A percentile compares a stretch with the other conserved stretches of the same genome.
Evolutionary conservation across 73 alveolate genomes (phyloP).

Genomic region (Tetrahymena elliotti): DNA sequence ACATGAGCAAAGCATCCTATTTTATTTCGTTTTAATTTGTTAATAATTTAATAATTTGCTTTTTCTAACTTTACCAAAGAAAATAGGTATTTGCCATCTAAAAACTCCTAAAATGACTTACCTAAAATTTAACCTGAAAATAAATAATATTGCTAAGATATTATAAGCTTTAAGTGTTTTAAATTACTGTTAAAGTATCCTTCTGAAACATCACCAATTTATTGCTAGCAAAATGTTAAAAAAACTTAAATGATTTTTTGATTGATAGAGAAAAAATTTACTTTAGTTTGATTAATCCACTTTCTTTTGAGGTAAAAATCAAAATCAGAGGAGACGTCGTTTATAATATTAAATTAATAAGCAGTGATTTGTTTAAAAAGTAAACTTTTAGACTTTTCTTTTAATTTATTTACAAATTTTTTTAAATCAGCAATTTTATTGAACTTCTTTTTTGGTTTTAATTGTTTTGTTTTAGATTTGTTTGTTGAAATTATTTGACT

Average conservation of each 20-base stretch:
- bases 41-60: background rate
- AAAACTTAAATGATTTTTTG: too few relatives aligned
- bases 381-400: background rate
- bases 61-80: background rate
- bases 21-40: background rate
- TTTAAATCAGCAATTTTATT: background rate
- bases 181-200: too few relatives aligned
- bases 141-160: too few relatives aligned
- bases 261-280: too few relatives aligned
- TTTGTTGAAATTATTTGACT: background rate
- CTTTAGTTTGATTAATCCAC: background rate
- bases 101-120: background rate
- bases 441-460: background rate
- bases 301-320: background rate
- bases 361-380: background rate
- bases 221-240: too few relatives aligned
- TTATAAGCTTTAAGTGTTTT: too few relatives aligned
- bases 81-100: background rate
- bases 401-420: background rate
- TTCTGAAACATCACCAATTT: too few relatives aligned
- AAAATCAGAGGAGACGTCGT: background rate
- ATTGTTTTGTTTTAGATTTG: background rate
- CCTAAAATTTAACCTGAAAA: background rate
- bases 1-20: background rate
- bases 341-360: background rate